Base-by-base conservation (phyloP, 495 filamentous ascomycete species). In the Friedmanniomyces endolithicus region DNA sequence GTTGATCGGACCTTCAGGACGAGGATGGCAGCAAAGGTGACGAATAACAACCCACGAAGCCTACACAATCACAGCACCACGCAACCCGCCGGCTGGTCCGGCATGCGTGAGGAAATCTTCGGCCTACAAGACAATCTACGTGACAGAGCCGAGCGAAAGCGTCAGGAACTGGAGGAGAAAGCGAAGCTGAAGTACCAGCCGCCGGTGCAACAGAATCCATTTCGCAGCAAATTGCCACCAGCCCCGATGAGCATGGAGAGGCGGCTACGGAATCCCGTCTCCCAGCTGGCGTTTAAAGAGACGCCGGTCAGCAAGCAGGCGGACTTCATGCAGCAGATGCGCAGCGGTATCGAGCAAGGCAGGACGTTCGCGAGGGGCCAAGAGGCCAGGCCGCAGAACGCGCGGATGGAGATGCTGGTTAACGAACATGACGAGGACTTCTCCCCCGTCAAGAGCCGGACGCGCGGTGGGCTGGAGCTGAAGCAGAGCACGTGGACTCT, bases 231-330 rank as follows among this genome's bases (percentile, higher is more conserved):
- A 17, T 31, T 62, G 11, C 59, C 59, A 1, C 55, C 22, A 12
- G 59, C 59, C 11, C 59, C 59, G 11, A 62, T 58, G 56, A 61
- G 59, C 50, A 53, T 58, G 55, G 59, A 58, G 29, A 47, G 59
- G 19, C 27, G 39, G 16, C 67, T 82, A 24, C 79, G 81, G 50
- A 85, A 81, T 56, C 82, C 80, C 14, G 68, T 75, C 3, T 78
- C 73, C 48, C 69, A 74, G 53, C 72, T 75, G 11, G 63, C 67
- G 11, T 69, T 81, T 41, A 65, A 70, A 27, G 51, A 58, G 35
- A 58, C 56, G 22, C 65, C 73, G 25, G 60, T 68, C 54, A 70
- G 70, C 43, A 56, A 57, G 50, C 71, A 75, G 56, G 57, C 73
- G 39, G 69, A 70, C 45, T 75, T 75, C 62, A 77, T 78, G 54